Conservation (phyloP, 345 rosid genomes). For the Aquilaria sinensis region DNA sequence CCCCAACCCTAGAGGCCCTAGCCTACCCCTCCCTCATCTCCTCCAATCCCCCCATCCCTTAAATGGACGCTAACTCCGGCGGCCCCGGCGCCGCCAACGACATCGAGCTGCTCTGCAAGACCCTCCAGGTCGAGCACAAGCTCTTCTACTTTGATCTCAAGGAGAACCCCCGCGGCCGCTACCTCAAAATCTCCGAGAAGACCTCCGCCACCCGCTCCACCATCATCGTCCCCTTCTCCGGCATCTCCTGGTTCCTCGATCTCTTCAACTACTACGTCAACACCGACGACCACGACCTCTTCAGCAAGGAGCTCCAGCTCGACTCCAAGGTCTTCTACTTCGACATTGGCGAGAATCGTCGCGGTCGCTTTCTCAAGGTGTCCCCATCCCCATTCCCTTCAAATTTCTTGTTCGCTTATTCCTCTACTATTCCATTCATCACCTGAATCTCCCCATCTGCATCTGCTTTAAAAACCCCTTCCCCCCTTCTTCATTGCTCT, state of each 20-base stretch:
- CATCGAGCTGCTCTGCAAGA: slow-evolving; percentile 91
- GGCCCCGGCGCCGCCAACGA: slow-evolving; percentile 24
- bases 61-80: slow-evolving; percentile 4
- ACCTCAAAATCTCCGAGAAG: slow-evolving; percentile 94
- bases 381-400: too few species aligned
- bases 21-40: too few species aligned
- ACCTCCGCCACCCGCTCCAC: slow-evolving; percentile 99
- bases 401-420: too few species aligned
- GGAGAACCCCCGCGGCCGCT: slow-evolving; percentile 94
- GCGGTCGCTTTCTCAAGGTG: slow-evolving; percentile 96
- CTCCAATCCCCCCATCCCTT: too few species aligned
- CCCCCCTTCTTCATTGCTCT: too few species aligned
- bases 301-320: slow-evolving; percentile 95
- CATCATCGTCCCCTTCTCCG: slow-evolving; percentile 93
- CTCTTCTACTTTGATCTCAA: slow-evolving; percentile 96
- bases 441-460: too few species aligned
- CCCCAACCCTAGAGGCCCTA: too few species aligned
- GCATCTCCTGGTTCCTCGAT: slow-evolving; percentile 97
- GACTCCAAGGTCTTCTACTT: slow-evolving; percentile 98
- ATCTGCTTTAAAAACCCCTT: too few species aligned
- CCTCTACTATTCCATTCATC: too few species aligned
- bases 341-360: slow-evolving; percentile 92
- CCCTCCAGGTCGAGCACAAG: slow-evolving; percentile 93
- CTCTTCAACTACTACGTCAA: slow-evolving; percentile 94
- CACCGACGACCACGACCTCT: slow-evolving; percentile 84